Conservation (phyloP, 2,329 filamentous ascomycete species). For the Aspergillus fijiensis region DNA sequence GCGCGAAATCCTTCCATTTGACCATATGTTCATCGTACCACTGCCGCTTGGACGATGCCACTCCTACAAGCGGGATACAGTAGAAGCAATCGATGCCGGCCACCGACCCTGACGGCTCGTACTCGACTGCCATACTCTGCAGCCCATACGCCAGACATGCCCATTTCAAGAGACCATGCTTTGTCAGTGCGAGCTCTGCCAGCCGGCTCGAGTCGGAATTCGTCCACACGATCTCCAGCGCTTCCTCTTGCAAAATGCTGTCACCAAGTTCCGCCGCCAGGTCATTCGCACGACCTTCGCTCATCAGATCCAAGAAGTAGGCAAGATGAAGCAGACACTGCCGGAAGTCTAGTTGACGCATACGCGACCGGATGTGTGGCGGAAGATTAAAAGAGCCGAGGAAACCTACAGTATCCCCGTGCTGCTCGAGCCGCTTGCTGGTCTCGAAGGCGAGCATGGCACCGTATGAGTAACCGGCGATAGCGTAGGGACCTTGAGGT, state of each 20-base stretch:
- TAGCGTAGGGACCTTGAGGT: conserved; percentile 52
- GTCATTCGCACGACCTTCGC: conserved; percentile 23
- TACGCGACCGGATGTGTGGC: conserved; percentile 49
- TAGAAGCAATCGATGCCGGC: conserved; percentile 46
- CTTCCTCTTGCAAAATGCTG: conserved; percentile 13
- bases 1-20: conserved; percentile 39
- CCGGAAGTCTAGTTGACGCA: conserved; percentile 44
- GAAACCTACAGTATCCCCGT: conserved; percentile 45
- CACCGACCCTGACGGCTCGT: conserved; percentile 44
- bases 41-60: conserved; percentile 19
- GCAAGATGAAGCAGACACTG: conserved; percentile 43
- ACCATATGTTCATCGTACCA: conserved; percentile 24
- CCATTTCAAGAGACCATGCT: conserved; percentile 32
- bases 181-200: conserved; percentile 23
- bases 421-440: conserved; percentile 45
- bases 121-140: conserved; percentile 28
- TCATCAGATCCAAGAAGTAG: conserved; percentile 44
- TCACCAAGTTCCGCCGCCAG: background rate
- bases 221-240: conserved; percentile 11
- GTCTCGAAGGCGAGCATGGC: conserved; percentile 53
- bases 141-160: conserved; percentile 30
- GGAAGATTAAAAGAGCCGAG: conserved; percentile 51
- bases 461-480: conserved; percentile 55
- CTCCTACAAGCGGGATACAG: conserved; percentile 35
- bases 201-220: conserved; percentile 10